Conservation (phyloP, 768 basidiomycete genomes). For the Leucocoprinus birnbaumii region DNA sequence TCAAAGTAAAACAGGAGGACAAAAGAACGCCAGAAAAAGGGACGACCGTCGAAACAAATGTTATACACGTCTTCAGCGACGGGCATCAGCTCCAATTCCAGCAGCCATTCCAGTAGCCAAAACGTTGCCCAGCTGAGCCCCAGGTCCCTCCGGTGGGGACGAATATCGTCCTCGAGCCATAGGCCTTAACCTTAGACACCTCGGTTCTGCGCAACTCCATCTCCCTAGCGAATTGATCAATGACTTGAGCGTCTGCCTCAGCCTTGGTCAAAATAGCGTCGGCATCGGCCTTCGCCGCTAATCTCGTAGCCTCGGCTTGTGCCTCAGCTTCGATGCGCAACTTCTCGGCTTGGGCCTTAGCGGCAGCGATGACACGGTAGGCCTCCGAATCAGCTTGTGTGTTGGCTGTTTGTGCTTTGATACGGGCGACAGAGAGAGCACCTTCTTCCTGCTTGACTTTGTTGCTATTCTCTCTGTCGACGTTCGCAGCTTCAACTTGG, state of each 20-base stretch:
- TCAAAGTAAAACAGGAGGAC: too few species aligned
- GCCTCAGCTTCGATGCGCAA: conserved; percentile 77
- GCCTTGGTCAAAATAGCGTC: conserved; percentile 65
- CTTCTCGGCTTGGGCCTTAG: conserved; percentile 67
- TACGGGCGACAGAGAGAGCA: conserved; percentile 69
- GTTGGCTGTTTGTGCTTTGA: conserved; percentile 64
- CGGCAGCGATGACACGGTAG: conserved; percentile 69
- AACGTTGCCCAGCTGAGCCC: conserved; percentile 54
- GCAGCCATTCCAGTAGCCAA: conserved; percentile 74
- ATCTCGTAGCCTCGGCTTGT: conserved; percentile 72
- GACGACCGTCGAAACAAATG: too few species aligned
- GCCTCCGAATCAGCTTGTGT: conserved; percentile 76
- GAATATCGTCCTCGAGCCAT: conserved; percentile 67
- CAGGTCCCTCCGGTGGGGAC: conserved; percentile 62
- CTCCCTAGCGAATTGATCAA: conserved; percentile 69
- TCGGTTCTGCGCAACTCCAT: conserved; percentile 73
- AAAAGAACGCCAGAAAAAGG: too few species aligned
- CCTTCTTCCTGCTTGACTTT: conserved; percentile 86
- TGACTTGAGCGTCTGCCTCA: conserved; percentile 55
- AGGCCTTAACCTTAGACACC: conserved; percentile 58
- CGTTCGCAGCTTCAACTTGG: conserved; percentile 86
- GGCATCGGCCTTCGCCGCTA: conserved; percentile 75
- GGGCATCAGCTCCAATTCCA: conserved; percentile 48
- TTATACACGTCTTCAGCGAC: not conserved
- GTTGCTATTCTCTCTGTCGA: conserved; percentile 85